A percentile compares a stretch with the other conserved stretches of the same genome.
phyloP scores from a whole-genome alignment of 73 alveolate genomes.

The Tetrahymena borealis region DNA sequence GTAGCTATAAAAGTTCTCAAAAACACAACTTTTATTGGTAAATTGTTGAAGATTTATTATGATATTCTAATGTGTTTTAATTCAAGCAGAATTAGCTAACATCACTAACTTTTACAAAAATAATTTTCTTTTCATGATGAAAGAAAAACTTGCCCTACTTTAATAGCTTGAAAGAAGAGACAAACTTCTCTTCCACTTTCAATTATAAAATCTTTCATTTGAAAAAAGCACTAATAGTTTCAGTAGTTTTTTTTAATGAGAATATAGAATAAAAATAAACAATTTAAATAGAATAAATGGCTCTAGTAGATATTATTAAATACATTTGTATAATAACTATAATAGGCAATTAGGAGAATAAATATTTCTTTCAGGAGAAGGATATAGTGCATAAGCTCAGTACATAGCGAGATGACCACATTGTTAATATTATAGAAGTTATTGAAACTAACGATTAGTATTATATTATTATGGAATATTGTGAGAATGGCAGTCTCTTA shows the following conservation, averaged over 20 bases:
- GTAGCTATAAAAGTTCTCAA: not conserved
- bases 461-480: conserved; percentile 28
- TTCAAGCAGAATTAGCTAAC: too few relatives aligned
- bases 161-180: too few relatives aligned
- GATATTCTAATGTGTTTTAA: not conserved
- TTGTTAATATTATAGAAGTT: not conserved
- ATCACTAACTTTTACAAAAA: too few relatives aligned
- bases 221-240: not conserved
- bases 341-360: not conserved
- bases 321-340: not conserved
- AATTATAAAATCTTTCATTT: not conserved
- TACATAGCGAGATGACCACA: not conserved
- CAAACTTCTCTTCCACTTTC: too few relatives aligned
- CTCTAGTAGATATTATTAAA: not conserved
- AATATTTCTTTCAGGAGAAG: not conserved
- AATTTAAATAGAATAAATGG: not conserved
- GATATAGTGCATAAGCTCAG: not conserved
- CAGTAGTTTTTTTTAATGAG: not conserved
- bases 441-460: not conserved
- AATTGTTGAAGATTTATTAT: not conserved
- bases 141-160: too few relatives aligned
- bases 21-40: not conserved
- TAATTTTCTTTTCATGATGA: too few relatives aligned
- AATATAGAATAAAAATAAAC: not conserved
- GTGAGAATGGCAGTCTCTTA: not conserved